These are phyloP conservation scores for Torulaspora franciscae DNA, from an alignment of 805 yeast species.

Conservation along the genomic window DNA sequence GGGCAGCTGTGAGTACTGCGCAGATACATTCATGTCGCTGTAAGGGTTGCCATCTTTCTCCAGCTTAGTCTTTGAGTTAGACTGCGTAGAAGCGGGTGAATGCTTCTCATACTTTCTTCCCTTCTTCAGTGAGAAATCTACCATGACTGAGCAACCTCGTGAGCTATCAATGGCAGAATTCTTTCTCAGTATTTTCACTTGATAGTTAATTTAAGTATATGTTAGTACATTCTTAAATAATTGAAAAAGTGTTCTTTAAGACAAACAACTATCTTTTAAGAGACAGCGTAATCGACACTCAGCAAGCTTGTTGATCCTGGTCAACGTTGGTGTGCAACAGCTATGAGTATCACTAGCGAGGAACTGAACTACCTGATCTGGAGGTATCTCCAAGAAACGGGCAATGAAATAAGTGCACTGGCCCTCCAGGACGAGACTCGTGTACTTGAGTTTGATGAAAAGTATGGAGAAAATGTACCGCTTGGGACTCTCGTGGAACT, in stretches of 20 bases:
- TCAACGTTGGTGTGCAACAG: not conserved
- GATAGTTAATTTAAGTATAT: too few relatives aligned
- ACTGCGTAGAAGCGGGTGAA: conserved; percentile 14
- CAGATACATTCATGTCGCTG: conserved; percentile 17
- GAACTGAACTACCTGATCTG: conserved; percentile 88
- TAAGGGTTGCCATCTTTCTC: conserved; percentile 22
- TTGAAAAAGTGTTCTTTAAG: not conserved
- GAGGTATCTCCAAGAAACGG: conserved; percentile 87
- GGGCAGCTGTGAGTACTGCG: conserved; percentile 28
- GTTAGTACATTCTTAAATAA: too few relatives aligned
- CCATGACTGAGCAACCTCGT: conserved; percentile 21
- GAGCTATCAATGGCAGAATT: too few relatives aligned
- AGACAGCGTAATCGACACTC: not conserved
- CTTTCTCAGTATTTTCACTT: not conserved
- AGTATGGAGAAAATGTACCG: conserved; percentile 51
- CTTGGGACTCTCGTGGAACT: conserved; percentile 76
- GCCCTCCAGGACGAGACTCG: conserved; percentile 74
- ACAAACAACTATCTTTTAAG: not conserved
- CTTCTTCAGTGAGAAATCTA: conserved; percentile 34
- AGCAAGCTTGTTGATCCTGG: not conserved
- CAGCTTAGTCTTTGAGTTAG: conserved; percentile 9
- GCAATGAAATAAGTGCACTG: conserved; percentile 67
- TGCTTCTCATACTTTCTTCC: conserved; percentile 32
- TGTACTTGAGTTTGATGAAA: conserved; percentile 52
- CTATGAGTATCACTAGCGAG: conserved; percentile 74